phyloP scores from a whole-genome alignment of 1,284 basidiomycete genomes.

The Ganoderma sp. region DNA sequence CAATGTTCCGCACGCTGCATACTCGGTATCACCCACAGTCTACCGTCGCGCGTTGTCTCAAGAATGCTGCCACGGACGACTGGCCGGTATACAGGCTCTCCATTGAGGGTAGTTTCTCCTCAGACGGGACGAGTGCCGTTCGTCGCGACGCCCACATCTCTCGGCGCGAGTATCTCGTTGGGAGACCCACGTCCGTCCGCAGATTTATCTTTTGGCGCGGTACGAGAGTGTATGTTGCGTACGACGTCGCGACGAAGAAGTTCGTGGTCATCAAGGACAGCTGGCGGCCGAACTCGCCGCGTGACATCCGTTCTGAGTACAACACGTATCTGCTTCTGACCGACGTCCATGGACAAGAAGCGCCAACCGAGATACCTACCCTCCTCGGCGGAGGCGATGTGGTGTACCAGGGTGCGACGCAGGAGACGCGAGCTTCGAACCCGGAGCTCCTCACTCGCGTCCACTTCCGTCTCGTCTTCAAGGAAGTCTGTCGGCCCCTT shows the following conservation, averaged over 20 bases:
- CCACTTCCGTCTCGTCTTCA: not conserved
- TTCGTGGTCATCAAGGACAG: constrained; percentile 11
- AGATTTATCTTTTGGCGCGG: too few relatives aligned
- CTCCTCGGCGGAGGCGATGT: not conserved
- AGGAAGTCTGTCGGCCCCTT: constrained; percentile 5
- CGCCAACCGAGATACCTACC: not conserved
- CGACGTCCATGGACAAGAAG: not conserved
- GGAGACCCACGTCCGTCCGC: too few relatives aligned
- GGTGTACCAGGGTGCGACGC: too few relatives aligned
- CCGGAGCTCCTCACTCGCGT: not conserved
- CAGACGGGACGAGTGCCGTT: too few relatives aligned
- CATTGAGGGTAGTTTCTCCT: too few relatives aligned
- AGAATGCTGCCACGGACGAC: too few relatives aligned
- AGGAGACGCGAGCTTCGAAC: not conserved
- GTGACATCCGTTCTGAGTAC: not conserved
- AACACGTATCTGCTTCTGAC: not conserved
- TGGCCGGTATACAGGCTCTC: too few relatives aligned
- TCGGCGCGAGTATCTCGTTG: too few relatives aligned
- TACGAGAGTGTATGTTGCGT: not conserved
- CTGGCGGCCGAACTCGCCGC: not conserved
- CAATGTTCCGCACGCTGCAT: too few relatives aligned
- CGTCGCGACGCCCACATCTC: too few relatives aligned
- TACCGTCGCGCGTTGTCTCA: too few relatives aligned
- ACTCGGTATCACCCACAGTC: too few relatives aligned
- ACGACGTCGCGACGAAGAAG: not conserved